Base-by-base conservation (phyloP, 2,329 filamentous ascomycete genomes). In the Botrytis squamosa region DNA sequence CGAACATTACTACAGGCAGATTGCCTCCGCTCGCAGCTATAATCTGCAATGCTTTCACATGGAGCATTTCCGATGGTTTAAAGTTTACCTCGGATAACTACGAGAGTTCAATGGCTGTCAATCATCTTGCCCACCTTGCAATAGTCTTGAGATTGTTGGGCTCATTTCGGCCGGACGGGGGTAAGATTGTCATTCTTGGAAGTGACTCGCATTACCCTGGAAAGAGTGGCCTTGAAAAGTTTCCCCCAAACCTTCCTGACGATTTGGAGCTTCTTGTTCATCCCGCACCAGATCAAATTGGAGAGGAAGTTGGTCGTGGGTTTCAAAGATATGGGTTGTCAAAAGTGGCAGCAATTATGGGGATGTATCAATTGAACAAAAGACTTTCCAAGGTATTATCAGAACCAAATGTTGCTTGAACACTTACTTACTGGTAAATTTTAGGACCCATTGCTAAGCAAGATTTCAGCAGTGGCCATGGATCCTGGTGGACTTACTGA, bases 31-130 rank as follows among this genome's bases (percentile, higher is more conserved):
- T 85, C 38, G 74, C 74, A 25, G 78, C 79, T n/a, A 82, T 85
- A 33, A 75, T 85, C 38, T 84, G 82, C 75, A 85, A 84, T 74
- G 83, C 84, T 12, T 82, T 81, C 73, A 81, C 82, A 62, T 83
- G 82, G 81, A 83, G 83, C 42, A 75, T 85, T 18, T 49, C 64
- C 16, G 75, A 78, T 33, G 79, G 79, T 16, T 75, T 80, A 3
- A 80, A 83, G 72, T 75, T 81, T 38, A 83, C 83, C 1, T 74
- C 59, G 0, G 83, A 84, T 72, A 80, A 81, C 10, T 82, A 80
- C 42, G 84, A 85, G 69, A 82, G 80, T 66, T 82, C 81, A 1
- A 81, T 85, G 38, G 82, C 84, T 72, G 80, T 85, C 7, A 81
- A 79, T 60, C 81, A 85, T 74, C 74, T 85, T 59, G 79, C 83